Evolutionary conservation across 2,329 filamentous ascomycete species (phyloP), one percentile per base, ranked within the genome.

Genomic region (Talaromyces sp.): DNA sequence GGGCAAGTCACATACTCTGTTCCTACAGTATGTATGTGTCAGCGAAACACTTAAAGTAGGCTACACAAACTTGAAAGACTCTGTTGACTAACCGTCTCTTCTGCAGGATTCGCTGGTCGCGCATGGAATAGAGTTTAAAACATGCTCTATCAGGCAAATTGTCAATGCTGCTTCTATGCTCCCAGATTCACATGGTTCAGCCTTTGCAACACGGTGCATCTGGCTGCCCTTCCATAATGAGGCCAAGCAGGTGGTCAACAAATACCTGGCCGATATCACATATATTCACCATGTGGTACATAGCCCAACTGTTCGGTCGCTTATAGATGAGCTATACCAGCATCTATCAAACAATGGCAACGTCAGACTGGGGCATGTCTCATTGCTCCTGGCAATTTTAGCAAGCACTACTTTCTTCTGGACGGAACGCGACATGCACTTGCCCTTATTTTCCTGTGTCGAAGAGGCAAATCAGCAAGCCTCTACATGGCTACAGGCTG

Each of bases 231-330:
- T 63, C 13, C 55, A 66, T n/a, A 55, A 64, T 8, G 73, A 75
- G 59, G 61, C 71, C 3, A 65, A 55, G 29, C 44, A 60, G 8
- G 58, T 75, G 1, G 41, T 72, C 3, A 57, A 73, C 7, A 70
- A 69, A 52, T 75, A 70, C 36, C 45, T 71, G 7, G 35, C 47
- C 11, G 61, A 72, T 13, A 55, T 73, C 20, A 69, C 65, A 8
- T 68, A 65, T 43, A 55, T 73, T 24, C 67, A 73, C 30, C 72
- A 74, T 50, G 61, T 75, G 19, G 52, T 70, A 1, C 70, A 73
- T 42, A 45, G 32, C 5, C 71, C 69, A 2, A 67, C 67, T 0
- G 49, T 73, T 6, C 58, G 58, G 14, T 22, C 49, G 6, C 24
- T 66, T 13, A 39, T 74, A 5, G 62, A 70, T 19, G 56, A 66